A percentile compares a stretch with the other conserved stretches of the same genome.
Conservation (phyloP, 2,329 filamentous ascomycete genomes). For the Fusarium liriodendri region DNA sequence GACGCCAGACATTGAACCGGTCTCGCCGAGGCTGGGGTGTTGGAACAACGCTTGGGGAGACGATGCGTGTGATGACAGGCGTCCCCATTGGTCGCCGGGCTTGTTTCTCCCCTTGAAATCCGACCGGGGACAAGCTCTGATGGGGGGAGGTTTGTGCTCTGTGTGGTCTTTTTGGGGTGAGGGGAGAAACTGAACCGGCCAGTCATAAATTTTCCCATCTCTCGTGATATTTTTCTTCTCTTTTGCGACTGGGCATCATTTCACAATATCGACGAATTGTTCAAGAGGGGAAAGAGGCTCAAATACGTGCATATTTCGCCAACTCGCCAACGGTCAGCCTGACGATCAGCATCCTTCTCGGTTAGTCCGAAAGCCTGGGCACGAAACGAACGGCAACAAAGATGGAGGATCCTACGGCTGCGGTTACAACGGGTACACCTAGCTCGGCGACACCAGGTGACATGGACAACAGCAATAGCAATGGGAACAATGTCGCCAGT, state of each 20-base stretch:
- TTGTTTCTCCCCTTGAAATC: background rate
- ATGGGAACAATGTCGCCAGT: constrained; percentile 7
- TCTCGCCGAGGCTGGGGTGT: background rate
- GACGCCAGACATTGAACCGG: constrained; percentile 1
- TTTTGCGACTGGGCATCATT: background rate
- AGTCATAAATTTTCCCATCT: constrained; percentile 11
- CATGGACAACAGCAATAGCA: constrained; percentile 12
- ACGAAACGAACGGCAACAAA: background rate
- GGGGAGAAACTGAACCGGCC: background rate
- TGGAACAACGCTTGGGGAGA: background rate
- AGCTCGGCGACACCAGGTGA: background rate
- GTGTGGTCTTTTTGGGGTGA: background rate
- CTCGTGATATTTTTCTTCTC: constrained; percentile 25
- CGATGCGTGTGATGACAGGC: background rate
- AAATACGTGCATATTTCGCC: background rate
- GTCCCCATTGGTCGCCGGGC: constrained; percentile 12
- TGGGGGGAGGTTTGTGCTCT: background rate
- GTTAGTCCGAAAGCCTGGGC: background rate
- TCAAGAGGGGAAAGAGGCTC: background rate
- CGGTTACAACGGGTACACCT: constrained; percentile 6
- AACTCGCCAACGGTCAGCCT: background rate
- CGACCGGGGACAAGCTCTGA: background rate
- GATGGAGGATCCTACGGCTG: background rate
- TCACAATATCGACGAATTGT: background rate
- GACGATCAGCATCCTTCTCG: background rate